Conservation (phyloP, 2,329 filamentous ascomycete species). For the Colletotrichum noveboracense region DNA sequence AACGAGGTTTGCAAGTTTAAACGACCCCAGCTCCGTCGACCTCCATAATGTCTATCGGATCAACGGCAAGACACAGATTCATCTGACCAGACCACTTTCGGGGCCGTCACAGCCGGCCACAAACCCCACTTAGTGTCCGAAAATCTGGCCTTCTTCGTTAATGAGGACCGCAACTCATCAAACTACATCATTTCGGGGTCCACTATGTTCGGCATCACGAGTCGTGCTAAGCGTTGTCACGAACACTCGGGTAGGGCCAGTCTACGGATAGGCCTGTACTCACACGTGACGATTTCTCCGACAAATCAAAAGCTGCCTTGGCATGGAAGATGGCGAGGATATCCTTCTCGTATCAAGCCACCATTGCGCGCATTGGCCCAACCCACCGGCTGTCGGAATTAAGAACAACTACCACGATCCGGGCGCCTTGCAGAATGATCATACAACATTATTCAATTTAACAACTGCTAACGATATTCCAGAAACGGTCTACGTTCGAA, state of each 20-base stretch:
- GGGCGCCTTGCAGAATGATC: neutral
- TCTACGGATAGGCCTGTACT: neutral
- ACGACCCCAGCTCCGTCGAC: neutral
- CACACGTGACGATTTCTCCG: neutral
- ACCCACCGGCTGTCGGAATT: neutral
- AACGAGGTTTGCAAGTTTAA: neutral
- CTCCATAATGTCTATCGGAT: neutral
- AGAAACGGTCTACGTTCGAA: neutral
- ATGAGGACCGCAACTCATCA: neutral
- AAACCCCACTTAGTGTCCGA: neutral
- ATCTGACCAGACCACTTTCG: neutral
- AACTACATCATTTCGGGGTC: neutral
- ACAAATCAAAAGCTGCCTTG: fast-evolving
- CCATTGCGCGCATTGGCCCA: neutral
- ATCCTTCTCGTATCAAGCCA: fast-evolving
- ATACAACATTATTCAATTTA: neutral
- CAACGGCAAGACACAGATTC: neutral
- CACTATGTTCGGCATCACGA: neutral
- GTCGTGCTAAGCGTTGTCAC: neutral
- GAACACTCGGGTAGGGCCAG: neutral
- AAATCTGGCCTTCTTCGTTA: neutral
- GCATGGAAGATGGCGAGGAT: neutral
- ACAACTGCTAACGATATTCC: neutral
- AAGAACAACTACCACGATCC: neutral
- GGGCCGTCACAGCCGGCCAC: neutral